A percentile compares a stretch with the other conserved stretches of the same genome.
Evolutionary conservation across 768 basidiomycete genomes (phyloP).

Genomic region (Infundibulicybe gibba): DNA sequence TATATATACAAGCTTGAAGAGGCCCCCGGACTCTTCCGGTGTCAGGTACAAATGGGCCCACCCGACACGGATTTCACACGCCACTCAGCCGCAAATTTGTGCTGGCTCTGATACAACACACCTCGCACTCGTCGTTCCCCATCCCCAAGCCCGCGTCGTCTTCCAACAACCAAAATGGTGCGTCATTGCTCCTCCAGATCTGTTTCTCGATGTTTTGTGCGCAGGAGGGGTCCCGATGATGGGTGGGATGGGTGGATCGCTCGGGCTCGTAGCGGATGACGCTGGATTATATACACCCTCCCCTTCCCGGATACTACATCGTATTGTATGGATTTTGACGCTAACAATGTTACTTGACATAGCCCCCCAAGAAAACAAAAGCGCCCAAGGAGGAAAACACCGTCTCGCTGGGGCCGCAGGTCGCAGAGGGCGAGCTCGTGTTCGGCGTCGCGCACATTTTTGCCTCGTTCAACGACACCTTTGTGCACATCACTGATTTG

Average conservation of each 20-base stretch:
- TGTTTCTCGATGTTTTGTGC: conserved; percentile 2
- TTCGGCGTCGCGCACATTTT: conserved; percentile 99
- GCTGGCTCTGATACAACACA: too few species aligned
- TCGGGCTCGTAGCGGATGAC: conserved; percentile 47
- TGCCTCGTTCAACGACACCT: conserved; percentile 99
- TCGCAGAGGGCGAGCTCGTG: conserved; percentile 93
- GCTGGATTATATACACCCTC: conserved; percentile 1
- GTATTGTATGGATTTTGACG: conserved; percentile 8
- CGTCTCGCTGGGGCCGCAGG: conserved; percentile 92
- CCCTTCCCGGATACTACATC: too few species aligned
- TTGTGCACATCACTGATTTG: conserved; percentile 98
- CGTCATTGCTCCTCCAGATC: conserved; percentile 12
- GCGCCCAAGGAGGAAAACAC: conserved; percentile 76
- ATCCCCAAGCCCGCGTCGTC: conserved; percentile 29
- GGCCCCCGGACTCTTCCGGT: too few species aligned
- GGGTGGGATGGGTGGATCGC: conserved; percentile 42
- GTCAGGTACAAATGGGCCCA: too few species aligned
- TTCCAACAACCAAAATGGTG: conserved; percentile 33
- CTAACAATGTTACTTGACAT: too few species aligned
- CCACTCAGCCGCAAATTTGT: too few species aligned
- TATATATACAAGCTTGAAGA: too few species aligned
- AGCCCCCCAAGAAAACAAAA: conserved; percentile 86
- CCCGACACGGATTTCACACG: too few species aligned
- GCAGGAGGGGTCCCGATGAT: neutral
- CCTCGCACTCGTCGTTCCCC: conserved; percentile 36